Conservation (phyloP, 805 yeast species). For the Candida insectorum region DNA sequence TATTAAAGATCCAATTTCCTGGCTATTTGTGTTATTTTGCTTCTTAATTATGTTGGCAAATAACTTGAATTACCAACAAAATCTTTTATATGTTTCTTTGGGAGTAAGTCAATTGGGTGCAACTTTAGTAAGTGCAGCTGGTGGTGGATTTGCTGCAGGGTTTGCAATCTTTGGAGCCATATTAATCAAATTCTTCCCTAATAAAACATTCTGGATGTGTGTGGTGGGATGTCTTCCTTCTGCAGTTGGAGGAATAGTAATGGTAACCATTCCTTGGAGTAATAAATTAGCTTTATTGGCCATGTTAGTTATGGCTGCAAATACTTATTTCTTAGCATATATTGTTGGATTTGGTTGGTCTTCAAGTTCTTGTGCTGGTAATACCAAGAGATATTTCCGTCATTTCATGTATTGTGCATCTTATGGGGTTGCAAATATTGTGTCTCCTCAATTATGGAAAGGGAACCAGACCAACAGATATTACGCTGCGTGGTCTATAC, state of each 20-base stretch:
- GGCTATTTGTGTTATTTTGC: constrained; percentile 10
- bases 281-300: constrained; percentile 7
- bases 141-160: constrained; percentile 7
- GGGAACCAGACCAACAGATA: constrained; percentile 25
- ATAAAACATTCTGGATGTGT: constrained; percentile 3
- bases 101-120: constrained; percentile 1
- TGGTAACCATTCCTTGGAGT: constrained; percentile 5
- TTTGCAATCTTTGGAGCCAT: constrained; percentile 8
- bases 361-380: constrained; percentile 34
- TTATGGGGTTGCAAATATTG: constrained; percentile 46
- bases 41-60: constrained; percentile 10
- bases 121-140: constrained; percentile 5
- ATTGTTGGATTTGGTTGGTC: constrained; percentile 18
- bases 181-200: constrained; percentile 3
- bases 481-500: constrained; percentile 41
- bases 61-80: constrained; percentile 6
- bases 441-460: constrained; percentile 53
- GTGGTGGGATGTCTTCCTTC: constrained; percentile 2
- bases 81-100: constrained; percentile 3
- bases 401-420: constrained; percentile 39
- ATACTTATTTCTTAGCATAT: constrained; percentile 7
- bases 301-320: constrained; percentile 3
- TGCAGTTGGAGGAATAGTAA: constrained; percentile 4
- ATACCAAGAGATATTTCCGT: constrained; percentile 47
- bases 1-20: constrained; percentile 34